phyloP scores from a whole-genome alignment of 768 basidiomycete genomes.

The Flagelloscypha sp. region DNA sequence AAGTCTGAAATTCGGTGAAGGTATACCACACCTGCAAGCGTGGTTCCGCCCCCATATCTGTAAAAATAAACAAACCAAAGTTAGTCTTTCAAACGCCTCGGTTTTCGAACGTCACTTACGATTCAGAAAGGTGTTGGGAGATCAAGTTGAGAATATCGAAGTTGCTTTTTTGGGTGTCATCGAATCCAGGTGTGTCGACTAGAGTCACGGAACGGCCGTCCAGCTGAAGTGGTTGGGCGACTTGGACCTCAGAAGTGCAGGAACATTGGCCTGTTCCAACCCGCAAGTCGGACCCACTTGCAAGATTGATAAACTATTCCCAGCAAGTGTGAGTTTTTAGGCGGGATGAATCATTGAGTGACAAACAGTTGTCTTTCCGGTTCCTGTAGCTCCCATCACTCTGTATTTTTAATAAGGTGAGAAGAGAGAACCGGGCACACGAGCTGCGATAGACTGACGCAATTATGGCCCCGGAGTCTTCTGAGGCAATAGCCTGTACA shows the following conservation, averaged over 20 bases:
- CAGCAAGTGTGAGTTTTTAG: too few relatives aligned
- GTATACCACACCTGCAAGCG: conserved; percentile 46
- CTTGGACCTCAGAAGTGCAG: conserved; percentile 39
- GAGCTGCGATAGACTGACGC: too few relatives aligned
- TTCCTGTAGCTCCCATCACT: too few relatives aligned
- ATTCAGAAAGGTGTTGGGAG: conserved; percentile 18
- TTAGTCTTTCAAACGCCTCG: background rate
- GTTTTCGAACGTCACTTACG: background rate
- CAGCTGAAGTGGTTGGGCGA: conserved; percentile 32
- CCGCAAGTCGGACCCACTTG: conserved; percentile 39
- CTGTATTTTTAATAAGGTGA: too few relatives aligned
- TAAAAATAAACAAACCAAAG: background rate
- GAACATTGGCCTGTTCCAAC: conserved; percentile 41
- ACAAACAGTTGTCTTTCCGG: too few relatives aligned
- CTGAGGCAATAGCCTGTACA: too few relatives aligned
- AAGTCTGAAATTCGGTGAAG: conserved; percentile 47
- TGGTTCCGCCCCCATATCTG: conserved; percentile 27
- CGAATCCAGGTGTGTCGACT: conserved; percentile 57
- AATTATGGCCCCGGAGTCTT: too few relatives aligned
- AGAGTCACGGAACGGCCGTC: conserved; percentile 34
- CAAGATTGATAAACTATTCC: conserved; percentile 50
- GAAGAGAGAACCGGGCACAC: too few relatives aligned
- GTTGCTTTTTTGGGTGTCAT: conserved; percentile 42
- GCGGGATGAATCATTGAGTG: too few relatives aligned
- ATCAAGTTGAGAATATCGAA: conserved; percentile 43